Conservation (phyloP, 176 grass and related monocot species). For the Musa troglodytarum region DNA sequence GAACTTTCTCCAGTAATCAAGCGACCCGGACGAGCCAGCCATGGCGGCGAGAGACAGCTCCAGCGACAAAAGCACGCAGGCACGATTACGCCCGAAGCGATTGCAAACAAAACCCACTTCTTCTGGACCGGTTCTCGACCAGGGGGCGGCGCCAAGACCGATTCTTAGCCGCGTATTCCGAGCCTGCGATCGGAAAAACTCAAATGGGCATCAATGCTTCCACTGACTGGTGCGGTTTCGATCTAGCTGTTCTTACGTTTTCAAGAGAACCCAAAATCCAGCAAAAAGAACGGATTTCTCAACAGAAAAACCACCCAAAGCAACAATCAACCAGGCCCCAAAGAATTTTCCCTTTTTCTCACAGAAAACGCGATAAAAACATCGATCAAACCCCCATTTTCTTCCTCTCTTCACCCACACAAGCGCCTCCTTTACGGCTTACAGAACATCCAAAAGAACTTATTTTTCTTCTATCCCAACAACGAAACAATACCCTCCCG, state of each 20-base stretch:
- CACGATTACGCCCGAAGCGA: neutral
- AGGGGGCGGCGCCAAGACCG: neutral
- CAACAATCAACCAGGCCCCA: no score
- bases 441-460: neutral
- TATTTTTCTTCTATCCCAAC: no score
- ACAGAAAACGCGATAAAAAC: neutral
- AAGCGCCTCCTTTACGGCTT: neutral
- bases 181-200: neutral
- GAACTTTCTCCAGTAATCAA: conserved; percentile 54
- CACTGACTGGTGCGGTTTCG: neutral
- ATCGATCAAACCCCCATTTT: neutral
- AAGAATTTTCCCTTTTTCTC: neutral
- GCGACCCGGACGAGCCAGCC: conserved; percentile 24
- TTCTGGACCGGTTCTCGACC: neutral
- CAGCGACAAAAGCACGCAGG: neutral
- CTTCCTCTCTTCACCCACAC: neutral
- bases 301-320: neutral
- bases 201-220: neutral
- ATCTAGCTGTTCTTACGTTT: neutral
- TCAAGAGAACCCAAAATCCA: neutral
- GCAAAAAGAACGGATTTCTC: neutral
- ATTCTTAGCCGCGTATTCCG: neutral
- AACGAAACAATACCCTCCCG: neutral
- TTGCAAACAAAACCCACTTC: neutral
- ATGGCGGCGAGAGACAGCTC: neutral